Base-by-base conservation (phyloP, 2,329 filamentous ascomycete species). In the Penicillium sp. region DNA sequence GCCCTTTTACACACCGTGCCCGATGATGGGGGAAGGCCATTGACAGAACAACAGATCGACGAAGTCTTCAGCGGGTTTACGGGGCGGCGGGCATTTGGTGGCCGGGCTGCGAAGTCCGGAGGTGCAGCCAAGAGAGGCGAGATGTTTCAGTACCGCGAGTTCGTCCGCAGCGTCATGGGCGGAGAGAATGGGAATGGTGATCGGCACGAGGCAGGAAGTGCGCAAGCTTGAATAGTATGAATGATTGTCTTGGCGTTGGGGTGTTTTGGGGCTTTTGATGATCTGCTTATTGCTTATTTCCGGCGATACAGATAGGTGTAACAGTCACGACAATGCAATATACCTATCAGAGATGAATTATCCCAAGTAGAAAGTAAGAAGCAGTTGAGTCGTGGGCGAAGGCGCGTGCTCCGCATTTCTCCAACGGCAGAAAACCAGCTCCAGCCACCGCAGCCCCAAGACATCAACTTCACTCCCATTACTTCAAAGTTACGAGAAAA, bases 71-170 rank as follows among this genome's bases (percentile, higher is more conserved):
- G 81, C 49, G 91, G 89, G 0, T 98, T 95, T 70, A 88, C 87
- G 3, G 88, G 89, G 0, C 80, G 89, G 49, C 81, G 89, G 53
- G 89, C 88, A 0, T 95, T 97, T 70, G 87, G 83, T 41, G 88
- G 78, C 1, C 68, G 68, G 47, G 60, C 55, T 37, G 62, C 60
- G 12, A 69, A 60, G 66, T 75, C 55, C 71, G 81, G 53, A 55
- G 84, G 64, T 71, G 78, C 61, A 44, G 63, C 65, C 6, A 86
- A 84, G 64, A 80, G 87, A 54, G 89, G 88, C 0, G 92, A 97
- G 52, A 90, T 97, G 0, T 97, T 98, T 71, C 82, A 84, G 63
- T 98, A 97, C 67, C 83, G 89, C 54, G 93, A 98, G 50, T 97
- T 97, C 72, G 89, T 97, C 55, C 81, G 78, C 55, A 85, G 81